Evolutionary conservation across 83 land plant species (phyloP), one percentile per base, ranked within the genome.

Genomic region (Picea abies): DNA sequence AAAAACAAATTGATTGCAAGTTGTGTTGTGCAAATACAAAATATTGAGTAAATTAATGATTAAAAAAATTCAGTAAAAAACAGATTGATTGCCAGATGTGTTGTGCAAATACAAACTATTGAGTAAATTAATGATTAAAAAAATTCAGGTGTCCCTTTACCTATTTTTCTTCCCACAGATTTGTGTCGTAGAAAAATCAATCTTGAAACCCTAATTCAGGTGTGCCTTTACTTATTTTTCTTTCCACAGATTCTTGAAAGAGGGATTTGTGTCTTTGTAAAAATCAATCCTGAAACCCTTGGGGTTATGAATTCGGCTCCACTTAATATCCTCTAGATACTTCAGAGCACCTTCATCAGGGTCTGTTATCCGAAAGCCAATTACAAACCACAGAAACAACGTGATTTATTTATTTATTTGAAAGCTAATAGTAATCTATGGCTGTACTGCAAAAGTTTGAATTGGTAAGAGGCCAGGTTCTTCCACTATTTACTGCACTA

Each of bases 341-440:
- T 98, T 98, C 20, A 98, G 88, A 76, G 99, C 99, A 20, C 89
- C 99, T 88, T 98, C 97, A 92, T 96, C 99, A 73, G 93, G 93
- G 85, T 98, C 94, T 19, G 97, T 86, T 20, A 98, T 96, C 99
- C 96, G 86, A 66, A 82, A 85, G 63, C 70, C 9, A 19, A 76
- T 63, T 37, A 76, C 3, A 1, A 58, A 3, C 49, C 41, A 63
- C 60, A 41, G 22, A n/a, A 4, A n/a, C 16, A 72, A 3, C 3
- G 15, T 0, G 44, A 37, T 20, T 19, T 14, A 5, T 39, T 39
- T 68, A 60, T 3, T 32, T 82, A 11, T 17, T 23, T 47, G 12
- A 2, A 52, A 22, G 68, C 8, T 68, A 32, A 5, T 2, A 29
- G 5, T 3, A 58, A 19, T 29, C 0, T 20, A 39, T 23, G 23